Percentiles rank a stretch among this genome's conserved stretches.
Evolutionary conservation across 768 basidiomycete species (phyloP).

Genomic region (Paxillus rubicundulus): DNA sequence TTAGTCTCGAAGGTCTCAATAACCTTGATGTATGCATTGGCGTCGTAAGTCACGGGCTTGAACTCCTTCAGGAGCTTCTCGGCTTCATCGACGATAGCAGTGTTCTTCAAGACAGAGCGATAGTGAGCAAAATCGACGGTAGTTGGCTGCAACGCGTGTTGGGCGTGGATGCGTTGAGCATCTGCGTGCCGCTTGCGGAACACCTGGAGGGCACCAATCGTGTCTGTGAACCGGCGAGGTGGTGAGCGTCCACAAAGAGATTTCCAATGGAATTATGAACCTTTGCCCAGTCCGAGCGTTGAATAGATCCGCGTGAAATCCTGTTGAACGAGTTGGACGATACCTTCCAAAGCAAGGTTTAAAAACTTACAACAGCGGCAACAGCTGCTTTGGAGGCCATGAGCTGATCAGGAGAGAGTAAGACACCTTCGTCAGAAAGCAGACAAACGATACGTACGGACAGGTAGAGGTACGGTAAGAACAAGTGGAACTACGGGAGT

Average conservation of each 20-base stretch:
- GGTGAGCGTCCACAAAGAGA: slow-evolving; percentile 2
- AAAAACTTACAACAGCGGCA: slow-evolving; percentile 56
- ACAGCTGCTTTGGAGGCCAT: slow-evolving; percentile 75
- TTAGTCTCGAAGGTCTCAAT: slow-evolving; percentile 96
- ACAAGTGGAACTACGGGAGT: slow-evolving; percentile 10
- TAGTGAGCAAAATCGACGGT: slow-evolving; percentile 91
- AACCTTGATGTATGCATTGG: slow-evolving; percentile 83
- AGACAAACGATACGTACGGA: neutral
- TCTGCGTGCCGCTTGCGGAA: slow-evolving; percentile 96
- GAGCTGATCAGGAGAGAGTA: slow-evolving; percentile 16
- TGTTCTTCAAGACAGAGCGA: slow-evolving; percentile 89
- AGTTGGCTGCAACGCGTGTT: slow-evolving; percentile 67
- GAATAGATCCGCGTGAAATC: slow-evolving; percentile 84
- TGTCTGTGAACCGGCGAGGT: slow-evolving; percentile 53
- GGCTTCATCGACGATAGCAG: slow-evolving; percentile 85
- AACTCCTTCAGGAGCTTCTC: slow-evolving; percentile 87
- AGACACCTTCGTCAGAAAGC: neutral
- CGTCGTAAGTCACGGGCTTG: slow-evolving; percentile 95
- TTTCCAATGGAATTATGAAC: slow-evolving; percentile 33
- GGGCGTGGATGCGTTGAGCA: slow-evolving; percentile 70
- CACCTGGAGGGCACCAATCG: slow-evolving; percentile 83
- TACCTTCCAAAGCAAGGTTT: neutral
- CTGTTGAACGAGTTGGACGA: slow-evolving; percentile 38
- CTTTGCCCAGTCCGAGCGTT: slow-evolving; percentile 82
- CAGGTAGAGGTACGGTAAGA: slow-evolving; percentile 4